Evolutionary conservation across 495 filamentous ascomycete species (phyloP).

Genomic region (Penicillium pulvis): DNA sequence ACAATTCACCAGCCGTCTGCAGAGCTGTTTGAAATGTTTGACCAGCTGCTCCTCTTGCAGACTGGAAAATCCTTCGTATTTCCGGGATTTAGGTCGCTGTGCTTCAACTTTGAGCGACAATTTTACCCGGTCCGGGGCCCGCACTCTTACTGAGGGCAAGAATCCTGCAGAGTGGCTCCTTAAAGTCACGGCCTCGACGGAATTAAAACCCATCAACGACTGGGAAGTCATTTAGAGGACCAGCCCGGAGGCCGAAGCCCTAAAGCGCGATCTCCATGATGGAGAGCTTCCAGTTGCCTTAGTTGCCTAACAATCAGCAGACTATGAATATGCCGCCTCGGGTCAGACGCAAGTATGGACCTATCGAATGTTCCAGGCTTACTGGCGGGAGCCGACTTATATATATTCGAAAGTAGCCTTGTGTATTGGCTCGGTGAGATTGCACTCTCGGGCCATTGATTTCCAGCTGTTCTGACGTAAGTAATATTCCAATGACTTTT

Average conservation of each 20-base stretch:
- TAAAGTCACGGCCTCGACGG: slow-evolving; percentile 46
- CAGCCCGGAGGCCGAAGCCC: neutral
- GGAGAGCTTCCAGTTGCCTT: neutral
- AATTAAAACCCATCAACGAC: too few species aligned
- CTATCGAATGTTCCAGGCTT: too few species aligned
- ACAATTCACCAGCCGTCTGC: slow-evolving; percentile 94
- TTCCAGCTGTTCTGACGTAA: neutral
- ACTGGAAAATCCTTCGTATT: slow-evolving; percentile 67
- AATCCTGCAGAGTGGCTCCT: slow-evolving; percentile 93
- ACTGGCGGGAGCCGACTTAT: neutral
- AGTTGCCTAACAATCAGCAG: neutral
- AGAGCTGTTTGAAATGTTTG: slow-evolving; percentile 89
- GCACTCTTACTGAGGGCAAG: slow-evolving; percentile 65
- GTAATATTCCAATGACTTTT: slow-evolving; percentile 4
- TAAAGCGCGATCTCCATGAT: neutral
- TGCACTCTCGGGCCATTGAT: neutral
- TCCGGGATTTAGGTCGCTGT: slow-evolving; percentile 77
- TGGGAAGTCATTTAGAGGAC: neutral
- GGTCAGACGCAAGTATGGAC: too few species aligned
- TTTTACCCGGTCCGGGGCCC: slow-evolving; percentile 72
- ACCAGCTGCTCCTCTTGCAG: slow-evolving; percentile 75
- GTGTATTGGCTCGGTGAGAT: neutral
- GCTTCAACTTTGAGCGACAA: slow-evolving; percentile 68
- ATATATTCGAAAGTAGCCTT: neutral
- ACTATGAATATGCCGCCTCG: neutral